Evolutionary conservation across 192 early-diverging fungal genomes (phyloP), one percentile per base, ranked within the genome.

Genomic region (Podila horticola): DNA sequence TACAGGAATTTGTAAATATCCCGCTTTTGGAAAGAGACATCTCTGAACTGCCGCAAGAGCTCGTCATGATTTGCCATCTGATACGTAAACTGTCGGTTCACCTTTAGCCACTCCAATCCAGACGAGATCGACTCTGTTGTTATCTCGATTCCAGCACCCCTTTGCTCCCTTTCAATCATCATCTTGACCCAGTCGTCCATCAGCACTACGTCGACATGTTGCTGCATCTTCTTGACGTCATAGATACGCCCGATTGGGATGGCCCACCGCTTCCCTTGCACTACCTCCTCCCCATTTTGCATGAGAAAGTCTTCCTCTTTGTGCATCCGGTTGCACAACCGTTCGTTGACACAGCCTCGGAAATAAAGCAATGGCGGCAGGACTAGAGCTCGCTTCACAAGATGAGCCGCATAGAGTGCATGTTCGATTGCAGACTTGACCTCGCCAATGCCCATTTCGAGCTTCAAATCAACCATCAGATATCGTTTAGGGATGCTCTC

Each of bases 131-230:
- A 30, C n/a, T 60, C 29, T 33, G 62, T 11, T 34, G 33, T 34
- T 34, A 34, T 6, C 19, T 38, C 36, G 30, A n/a, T 24, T 63
- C 33, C 30, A n/a, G 33, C 33, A 2, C 19, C 62, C 17, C 38
- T 41, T 24, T 36, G 62, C 62, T 63, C 62, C 33, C 62, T 33
- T 19, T 34, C 62, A 33, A 63, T 63, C 62, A 63, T 63, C 36
- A 34, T 63, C 24, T 63, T 34, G 62, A 63, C 62, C 62, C 62
- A 63, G 24, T 63, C 62, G 36, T 63, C 62, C 62, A 63, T 41
- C 62, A 63, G 30, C 33, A 63, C 36, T 1, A 41, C 34, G 8
- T 41, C 62, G 17, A 24, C 33, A 38, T 63, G 36, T 41, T 41
- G 12, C 62, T 20, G 30, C 36, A 63, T 63, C 62, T 41, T 34